phyloP scores from a whole-genome alignment of 2,329 filamentous ascomycete genomes.

The Aspergillus terreus region DNA sequence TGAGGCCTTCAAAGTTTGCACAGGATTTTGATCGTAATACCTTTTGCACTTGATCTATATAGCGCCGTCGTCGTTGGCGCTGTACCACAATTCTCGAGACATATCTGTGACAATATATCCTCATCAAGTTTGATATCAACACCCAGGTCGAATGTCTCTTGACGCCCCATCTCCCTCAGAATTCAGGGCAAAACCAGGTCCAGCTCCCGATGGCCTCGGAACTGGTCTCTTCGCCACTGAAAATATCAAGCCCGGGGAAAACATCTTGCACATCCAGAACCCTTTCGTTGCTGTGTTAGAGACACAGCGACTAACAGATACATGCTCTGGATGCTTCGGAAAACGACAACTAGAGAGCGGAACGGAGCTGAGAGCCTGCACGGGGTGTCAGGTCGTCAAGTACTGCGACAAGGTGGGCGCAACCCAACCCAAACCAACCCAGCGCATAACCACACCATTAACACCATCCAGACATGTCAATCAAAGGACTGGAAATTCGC shows the following conservation, averaged over 20 bases:
- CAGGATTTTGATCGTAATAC: too few relatives aligned
- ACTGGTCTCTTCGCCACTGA: conserved; percentile 54
- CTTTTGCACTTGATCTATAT: too few relatives aligned
- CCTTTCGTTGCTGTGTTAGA: conserved; percentile 56
- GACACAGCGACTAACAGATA: conserved; percentile 48
- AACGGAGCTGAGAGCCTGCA: conserved; percentile 49
- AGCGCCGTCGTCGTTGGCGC: too few relatives aligned
- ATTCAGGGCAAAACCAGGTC: conserved; percentile 8
- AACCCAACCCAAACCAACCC: not conserved
- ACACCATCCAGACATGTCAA: conserved; percentile 52
- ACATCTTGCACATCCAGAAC: conserved; percentile 47
- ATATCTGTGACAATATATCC: too few relatives aligned
- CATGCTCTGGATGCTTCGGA: conserved; percentile 57
- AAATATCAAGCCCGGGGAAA: conserved; percentile 46
- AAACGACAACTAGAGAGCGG: conserved; percentile 27
- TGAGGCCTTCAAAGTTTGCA: too few relatives aligned
- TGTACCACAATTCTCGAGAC: too few relatives aligned
- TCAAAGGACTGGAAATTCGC: conserved; percentile 54
- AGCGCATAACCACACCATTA: not conserved
- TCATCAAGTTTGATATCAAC: too few relatives aligned
- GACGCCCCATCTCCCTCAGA: not conserved
- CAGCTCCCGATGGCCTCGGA: conserved; percentile 36
- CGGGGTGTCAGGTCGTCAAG: conserved; percentile 54
- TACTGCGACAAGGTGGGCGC: conserved; percentile 58
- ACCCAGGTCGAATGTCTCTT: not conserved